phyloP scores from a whole-genome alignment of 192 early-diverging fungal genomes.

The Mortierella antarctica region DNA sequence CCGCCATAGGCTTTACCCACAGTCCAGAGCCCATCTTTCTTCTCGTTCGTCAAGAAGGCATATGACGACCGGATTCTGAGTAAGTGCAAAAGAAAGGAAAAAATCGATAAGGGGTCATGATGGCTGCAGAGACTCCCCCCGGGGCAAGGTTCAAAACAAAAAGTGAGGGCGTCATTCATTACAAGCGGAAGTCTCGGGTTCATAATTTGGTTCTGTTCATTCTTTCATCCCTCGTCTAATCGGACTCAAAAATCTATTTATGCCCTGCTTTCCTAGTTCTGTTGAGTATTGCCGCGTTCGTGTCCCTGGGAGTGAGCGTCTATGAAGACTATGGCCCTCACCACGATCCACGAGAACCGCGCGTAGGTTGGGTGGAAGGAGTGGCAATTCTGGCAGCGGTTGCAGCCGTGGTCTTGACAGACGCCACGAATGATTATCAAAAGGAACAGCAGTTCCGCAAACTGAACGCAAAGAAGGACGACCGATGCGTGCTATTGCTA shows the following conservation, averaged over 20 bases:
- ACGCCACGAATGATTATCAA: conserved; percentile 90
- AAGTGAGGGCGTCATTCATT: neutral
- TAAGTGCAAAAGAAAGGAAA: conserved; percentile 21
- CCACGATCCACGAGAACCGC: conserved; percentile 74
- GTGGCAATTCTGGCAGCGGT: conserved; percentile 88
- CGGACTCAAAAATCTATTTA: neutral
- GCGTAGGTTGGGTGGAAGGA: conserved; percentile 83
- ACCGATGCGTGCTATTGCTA: conserved; percentile 77
- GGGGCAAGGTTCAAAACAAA: neutral
- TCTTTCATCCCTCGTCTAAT: neutral
- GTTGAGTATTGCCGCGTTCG: conserved; percentile 84
- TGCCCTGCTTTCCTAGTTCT: conserved; percentile 67
- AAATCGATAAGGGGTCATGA: neutral
- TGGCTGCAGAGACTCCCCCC: neutral
- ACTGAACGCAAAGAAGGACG: conserved; percentile 89
- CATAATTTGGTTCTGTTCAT: too few species aligned
- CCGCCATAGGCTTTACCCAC: conserved; percentile 65
- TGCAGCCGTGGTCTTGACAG: conserved; percentile 89
- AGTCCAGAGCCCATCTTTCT: conserved; percentile 64
- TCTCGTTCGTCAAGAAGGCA: conserved; percentile 65
- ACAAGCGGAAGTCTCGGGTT: too few species aligned
- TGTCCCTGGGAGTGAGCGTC: conserved; percentile 87
- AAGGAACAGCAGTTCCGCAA: conserved; percentile 91
- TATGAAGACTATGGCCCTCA: conserved; percentile 80
- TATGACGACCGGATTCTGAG: conserved; percentile 81